Evolutionary conservation across 495 filamentous ascomycete species (phyloP).

Genomic region (Peziza echinospora): DNA sequence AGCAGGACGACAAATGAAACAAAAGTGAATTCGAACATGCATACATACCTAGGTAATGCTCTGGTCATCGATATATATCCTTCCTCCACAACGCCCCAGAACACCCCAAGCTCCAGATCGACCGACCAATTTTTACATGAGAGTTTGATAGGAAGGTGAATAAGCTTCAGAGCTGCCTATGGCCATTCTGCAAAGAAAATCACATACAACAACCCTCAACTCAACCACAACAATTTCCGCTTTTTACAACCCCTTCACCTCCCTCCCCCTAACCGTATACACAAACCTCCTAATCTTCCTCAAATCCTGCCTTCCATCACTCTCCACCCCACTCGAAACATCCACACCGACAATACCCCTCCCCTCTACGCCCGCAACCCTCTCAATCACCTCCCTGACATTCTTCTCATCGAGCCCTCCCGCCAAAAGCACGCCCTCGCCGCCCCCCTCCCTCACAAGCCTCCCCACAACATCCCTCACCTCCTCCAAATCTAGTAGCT

Average conservation of each 20-base stretch:
- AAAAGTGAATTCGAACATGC: no score
- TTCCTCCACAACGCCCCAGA: no score
- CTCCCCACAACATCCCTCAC: slow-evolving; percentile 29
- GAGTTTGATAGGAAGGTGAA: no score
- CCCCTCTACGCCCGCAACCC: slow-evolving; percentile 27
- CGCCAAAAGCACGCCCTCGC: slow-evolving; percentile 53
- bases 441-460: slow-evolving; percentile 37
- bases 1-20: no score
- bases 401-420: slow-evolving; percentile 64
- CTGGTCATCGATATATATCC: no score
- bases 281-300: slow-evolving; percentile 71
- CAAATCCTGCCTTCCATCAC: slow-evolving; percentile 55
- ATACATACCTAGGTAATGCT: no score
- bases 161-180: no score
- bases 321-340: slow-evolving; percentile 84
- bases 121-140: no score
- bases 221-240: no score
- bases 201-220: no score
- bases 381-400: slow-evolving; percentile 37
- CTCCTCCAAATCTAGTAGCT: slow-evolving; percentile 42
- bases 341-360: slow-evolving; percentile 65
- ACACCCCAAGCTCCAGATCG: no score
- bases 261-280: slow-evolving; percentile 37
- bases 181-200: no score
- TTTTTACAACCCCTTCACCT: slow-evolving; percentile 2